A percentile compares a stretch with the other conserved stretches of the same genome.
phyloP scores from a whole-genome alignment of 495 filamentous ascomycete genomes.

The Aspergillus egyptiacus region DNA sequence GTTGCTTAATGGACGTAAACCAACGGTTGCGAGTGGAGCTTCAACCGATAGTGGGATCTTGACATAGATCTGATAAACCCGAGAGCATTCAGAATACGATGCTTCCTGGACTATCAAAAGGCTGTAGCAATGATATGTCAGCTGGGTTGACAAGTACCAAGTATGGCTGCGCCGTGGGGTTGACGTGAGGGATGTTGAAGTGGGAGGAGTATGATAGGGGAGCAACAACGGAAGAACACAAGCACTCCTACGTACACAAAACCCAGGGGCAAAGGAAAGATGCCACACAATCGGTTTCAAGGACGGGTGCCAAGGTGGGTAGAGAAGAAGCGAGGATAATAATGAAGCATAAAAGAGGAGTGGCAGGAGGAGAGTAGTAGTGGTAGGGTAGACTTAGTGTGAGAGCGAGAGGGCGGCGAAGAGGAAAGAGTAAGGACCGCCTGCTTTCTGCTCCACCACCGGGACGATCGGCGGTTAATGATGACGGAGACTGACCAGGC shows the following conservation, averaged over 20 bases:
- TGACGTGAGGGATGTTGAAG: not conserved
- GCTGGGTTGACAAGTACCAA: slow-evolving; percentile 18
- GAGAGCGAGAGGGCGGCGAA: slow-evolving; percentile 9
- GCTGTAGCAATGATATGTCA: slow-evolving; percentile 19
- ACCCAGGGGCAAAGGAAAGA: not conserved
- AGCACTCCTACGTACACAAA: slow-evolving; percentile 4
- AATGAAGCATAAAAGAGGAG: slow-evolving; percentile 14
- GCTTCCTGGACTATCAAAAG: slow-evolving; percentile 12
- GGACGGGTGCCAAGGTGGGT: not conserved
- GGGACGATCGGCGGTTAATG: slow-evolving; percentile 40
- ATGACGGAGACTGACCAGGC: slow-evolving; percentile 9
- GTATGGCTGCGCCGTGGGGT: slow-evolving; percentile 8
- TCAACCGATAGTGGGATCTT: slow-evolving; percentile 7
- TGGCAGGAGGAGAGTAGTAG: slow-evolving; percentile 11
- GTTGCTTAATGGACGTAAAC: slow-evolving; percentile 1
- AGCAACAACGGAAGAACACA: not conserved
- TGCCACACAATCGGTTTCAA: slow-evolving; percentile 5
- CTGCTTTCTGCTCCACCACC: slow-evolving; percentile 30
- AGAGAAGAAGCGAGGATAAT: slow-evolving; percentile 4
- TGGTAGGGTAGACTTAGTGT: too few relatives aligned
- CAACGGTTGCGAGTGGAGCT: slow-evolving; percentile 6
- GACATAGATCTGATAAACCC: slow-evolving; percentile 11
- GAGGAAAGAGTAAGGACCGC: slow-evolving; percentile 20
- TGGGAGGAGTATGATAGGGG: slow-evolving; percentile 5
- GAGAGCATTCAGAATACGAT: slow-evolving; percentile 4